Conservation (phyloP, 2,329 filamentous ascomycete species). For the Acarospora socialis region DNA sequence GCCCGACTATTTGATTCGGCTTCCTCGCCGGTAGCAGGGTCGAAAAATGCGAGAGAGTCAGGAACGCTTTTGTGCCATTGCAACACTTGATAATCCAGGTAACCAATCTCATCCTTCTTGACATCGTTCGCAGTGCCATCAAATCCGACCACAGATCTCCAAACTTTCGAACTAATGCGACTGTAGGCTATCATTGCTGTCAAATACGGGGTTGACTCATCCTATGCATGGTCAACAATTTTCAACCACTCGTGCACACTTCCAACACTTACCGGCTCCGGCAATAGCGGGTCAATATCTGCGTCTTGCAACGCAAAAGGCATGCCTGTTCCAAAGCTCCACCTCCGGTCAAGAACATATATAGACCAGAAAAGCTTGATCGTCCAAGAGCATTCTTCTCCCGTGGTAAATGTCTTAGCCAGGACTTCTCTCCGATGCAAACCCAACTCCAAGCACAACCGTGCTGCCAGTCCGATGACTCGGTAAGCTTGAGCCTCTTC, state of each 20-base stretch:
- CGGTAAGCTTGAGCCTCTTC: constrained; percentile 80
- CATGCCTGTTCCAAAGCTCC: constrained; percentile 80
- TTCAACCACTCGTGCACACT: constrained; percentile 8
- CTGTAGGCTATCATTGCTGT: constrained; percentile 41
- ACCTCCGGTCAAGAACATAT: constrained; percentile 71
- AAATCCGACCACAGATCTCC: constrained; percentile 61
- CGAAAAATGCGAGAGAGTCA: constrained; percentile 47
- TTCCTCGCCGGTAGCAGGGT: constrained; percentile 34
- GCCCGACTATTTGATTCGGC: constrained; percentile 45
- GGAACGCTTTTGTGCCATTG: constrained; percentile 73
- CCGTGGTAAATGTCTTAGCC: constrained; percentile 49
- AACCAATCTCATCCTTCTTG: constrained; percentile 60
- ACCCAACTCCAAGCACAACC: constrained; percentile 67
- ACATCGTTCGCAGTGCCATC: constrained; percentile 49
- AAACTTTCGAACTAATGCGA: constrained; percentile 70
- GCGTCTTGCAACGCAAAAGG: constrained; percentile 75
- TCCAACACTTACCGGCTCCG: constrained; percentile 57
- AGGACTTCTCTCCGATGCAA: constrained; percentile 69
- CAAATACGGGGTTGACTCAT: constrained; percentile 25
- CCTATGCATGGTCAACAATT: constrained; percentile 14
- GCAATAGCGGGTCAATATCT: constrained; percentile 67
- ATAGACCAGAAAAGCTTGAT: constrained; percentile 73
- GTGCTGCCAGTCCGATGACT: constrained; percentile 66
- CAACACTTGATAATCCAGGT: constrained; percentile 68
- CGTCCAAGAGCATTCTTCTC: constrained; percentile 52